Percentiles rank a stretch among this genome's conserved stretches.
phyloP scores from a whole-genome alignment of 2,329 filamentous ascomycete species.

The Hymenoscyphus linearis region DNA sequence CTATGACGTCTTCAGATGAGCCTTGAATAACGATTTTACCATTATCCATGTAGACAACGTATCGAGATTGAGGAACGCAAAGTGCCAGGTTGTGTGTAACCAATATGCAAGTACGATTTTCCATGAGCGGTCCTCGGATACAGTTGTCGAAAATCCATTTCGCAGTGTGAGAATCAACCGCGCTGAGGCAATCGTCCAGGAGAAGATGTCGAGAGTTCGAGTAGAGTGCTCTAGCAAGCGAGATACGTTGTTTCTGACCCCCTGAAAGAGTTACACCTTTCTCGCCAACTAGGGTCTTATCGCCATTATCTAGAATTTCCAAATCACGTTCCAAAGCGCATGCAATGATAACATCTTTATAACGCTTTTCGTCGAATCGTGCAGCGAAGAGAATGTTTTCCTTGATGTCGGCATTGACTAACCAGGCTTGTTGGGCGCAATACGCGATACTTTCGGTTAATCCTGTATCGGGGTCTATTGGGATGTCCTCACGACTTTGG shows the following conservation, averaged over 20 bases:
- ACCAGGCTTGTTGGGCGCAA: slow-evolving; percentile 93
- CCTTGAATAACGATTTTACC: slow-evolving; percentile 75
- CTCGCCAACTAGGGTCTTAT: slow-evolving; percentile 90
- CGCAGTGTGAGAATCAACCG: slow-evolving; percentile 93
- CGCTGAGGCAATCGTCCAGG: slow-evolving; percentile 91
- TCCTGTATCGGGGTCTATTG: slow-evolving; percentile 73
- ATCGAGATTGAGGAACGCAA: slow-evolving; percentile 73
- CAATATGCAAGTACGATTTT: slow-evolving; percentile 81
- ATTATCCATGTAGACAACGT: slow-evolving; percentile 82
- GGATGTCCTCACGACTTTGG: slow-evolving; percentile 78
- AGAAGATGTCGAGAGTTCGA: slow-evolving; percentile 87
- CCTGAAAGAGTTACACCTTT: slow-evolving; percentile 96
- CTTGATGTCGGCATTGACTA: slow-evolving; percentile 91
- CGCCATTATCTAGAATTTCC: slow-evolving; percentile 85
- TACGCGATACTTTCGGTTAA: slow-evolving; percentile 92
- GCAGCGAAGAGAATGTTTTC: slow-evolving; percentile 93
- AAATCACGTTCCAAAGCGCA: slow-evolving; percentile 90
- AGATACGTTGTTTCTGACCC: slow-evolving; percentile 96
- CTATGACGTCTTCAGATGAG: slow-evolving; percentile 70
- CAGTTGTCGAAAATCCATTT: slow-evolving; percentile 98
- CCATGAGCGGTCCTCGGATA: slow-evolving; percentile 84
- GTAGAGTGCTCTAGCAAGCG: slow-evolving; percentile 93
- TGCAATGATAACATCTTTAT: slow-evolving; percentile 81
- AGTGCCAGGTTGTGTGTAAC: slow-evolving; percentile 95
- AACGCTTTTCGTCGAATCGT: slow-evolving; percentile 73